Evolutionary conservation across 2,329 filamentous ascomycete species (phyloP), one percentile per base, ranked within the genome.

Genomic region (Epichloe baconii): DNA sequence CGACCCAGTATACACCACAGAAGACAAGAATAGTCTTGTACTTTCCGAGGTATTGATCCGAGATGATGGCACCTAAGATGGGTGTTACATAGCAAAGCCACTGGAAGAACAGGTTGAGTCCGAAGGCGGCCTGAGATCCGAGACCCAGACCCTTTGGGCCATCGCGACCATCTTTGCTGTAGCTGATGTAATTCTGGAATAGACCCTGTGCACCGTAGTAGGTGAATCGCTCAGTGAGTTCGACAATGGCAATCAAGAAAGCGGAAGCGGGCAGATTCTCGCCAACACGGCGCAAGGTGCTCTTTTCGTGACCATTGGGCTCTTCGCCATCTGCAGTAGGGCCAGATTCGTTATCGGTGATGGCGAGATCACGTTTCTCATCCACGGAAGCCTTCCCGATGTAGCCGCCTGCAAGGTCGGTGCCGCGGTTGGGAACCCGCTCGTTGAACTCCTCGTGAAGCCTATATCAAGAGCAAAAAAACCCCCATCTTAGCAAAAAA

Each of bases 11-110:
- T 54, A 84, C 64, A 45, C 70, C 58, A 53, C 75, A 74, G 57
- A 80, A 80, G 56, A 74, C 60, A 53, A 78, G 66, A 53, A 82
- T 80, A n/a, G 78, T 79, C 66, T 77, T 79, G 68, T 77, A 80
- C 59, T 78, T 77, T 49, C 78, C 78, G 31, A 79, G 70, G 54
- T 79, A 79, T 59, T 76, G 73, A 58, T 81, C 70, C 10, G 76
- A 75, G 48, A 79, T 68, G 60, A 77, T 77, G 58, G 75, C 77
- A 59, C 77, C 77, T 51, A 75, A 56, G 50, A 71, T 70, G 10
- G 68, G 67, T 0, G 68, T 70, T 6, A 69, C 64, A 54, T 70
- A 71, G 51, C 66, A 70, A 56, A 74, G 74, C 58, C 77, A 75
- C 57, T 75, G 74, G 59, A 82, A 80, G 54, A 75, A 77, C 44